These are phyloP conservation scores for Colletotrichum cuscutae DNA, from an alignment of 2,329 filamentous ascomycete genomes.

Conservation along the genomic window DNA sequence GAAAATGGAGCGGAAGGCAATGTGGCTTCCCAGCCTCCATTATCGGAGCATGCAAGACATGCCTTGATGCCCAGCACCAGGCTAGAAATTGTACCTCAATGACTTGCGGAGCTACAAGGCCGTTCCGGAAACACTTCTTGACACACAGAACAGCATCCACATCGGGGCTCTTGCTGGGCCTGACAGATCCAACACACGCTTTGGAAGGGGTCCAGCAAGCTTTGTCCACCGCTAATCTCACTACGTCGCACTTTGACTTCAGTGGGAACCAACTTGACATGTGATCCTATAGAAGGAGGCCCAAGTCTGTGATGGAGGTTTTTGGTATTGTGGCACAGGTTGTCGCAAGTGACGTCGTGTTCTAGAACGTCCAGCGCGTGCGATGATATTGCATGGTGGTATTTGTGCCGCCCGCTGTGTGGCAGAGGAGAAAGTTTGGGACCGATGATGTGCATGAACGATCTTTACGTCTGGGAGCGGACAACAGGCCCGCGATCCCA, in stretches of 20 bases:
- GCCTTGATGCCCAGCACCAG: slow-evolving; percentile 12
- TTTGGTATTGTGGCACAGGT: not conserved
- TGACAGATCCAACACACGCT: not conserved
- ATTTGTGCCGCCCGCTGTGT: not conserved
- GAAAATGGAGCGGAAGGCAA: slow-evolving; percentile 33
- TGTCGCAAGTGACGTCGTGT: not conserved
- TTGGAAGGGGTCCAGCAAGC: slow-evolving; percentile 18
- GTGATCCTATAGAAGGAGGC: slow-evolving; percentile 7
- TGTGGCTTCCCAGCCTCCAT: slow-evolving; percentile 28
- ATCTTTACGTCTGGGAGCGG: not conserved
- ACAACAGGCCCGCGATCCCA: not conserved
- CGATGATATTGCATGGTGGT: not conserved
- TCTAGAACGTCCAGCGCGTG: slow-evolving; percentile 1
- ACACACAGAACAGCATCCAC: slow-evolving; percentile 4
- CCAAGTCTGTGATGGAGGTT: not conserved
- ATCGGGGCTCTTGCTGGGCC: not conserved
- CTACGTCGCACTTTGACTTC: slow-evolving; percentile 3
- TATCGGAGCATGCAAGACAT: slow-evolving; percentile 31
- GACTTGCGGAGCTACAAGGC: slow-evolving; percentile 5
- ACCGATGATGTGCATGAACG: slow-evolving; percentile 26
- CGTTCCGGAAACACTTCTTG: slow-evolving; percentile 12
- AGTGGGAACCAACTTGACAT: slow-evolving; percentile 16
- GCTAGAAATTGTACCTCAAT: not conserved
- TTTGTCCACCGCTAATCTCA: slow-evolving; percentile 32
- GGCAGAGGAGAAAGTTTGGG: not conserved